A percentile compares a stretch with the other conserved stretches of the same genome.
phyloP scores from a whole-genome alignment of 106 monocot genomes.

The Dendrobium chrysotoxum region DNA sequence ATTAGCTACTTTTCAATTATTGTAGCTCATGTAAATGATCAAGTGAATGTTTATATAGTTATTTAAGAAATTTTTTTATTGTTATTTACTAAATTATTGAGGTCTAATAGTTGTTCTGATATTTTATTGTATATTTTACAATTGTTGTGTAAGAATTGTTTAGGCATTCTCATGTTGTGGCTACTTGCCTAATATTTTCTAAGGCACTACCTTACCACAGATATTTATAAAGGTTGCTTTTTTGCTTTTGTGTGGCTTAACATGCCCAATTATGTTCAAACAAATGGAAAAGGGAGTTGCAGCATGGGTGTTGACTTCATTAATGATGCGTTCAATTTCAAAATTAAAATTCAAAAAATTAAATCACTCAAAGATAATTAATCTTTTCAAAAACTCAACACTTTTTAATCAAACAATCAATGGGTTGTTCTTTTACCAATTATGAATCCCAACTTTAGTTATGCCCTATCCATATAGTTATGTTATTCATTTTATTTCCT shows the following conservation, averaged over 20 bases:
- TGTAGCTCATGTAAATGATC: background rate
- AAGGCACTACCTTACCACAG: background rate
- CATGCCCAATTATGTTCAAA: background rate
- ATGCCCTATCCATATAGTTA: too few species aligned
- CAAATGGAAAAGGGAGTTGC: slow-evolving; percentile 1
- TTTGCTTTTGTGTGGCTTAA: background rate
- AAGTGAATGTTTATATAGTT: too few species aligned
- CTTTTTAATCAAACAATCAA: too few species aligned
- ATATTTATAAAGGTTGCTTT: background rate
- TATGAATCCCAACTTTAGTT: background rate
- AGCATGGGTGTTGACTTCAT: too few species aligned
- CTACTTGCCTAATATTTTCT: background rate
- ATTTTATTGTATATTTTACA: background rate
- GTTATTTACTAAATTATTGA: background rate
- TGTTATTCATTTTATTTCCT: too few species aligned
- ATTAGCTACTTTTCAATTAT: background rate
- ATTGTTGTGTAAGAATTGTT: too few species aligned
- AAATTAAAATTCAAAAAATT: too few species aligned
- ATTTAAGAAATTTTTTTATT: background rate
- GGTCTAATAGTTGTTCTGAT: background rate
- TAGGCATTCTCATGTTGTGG: too few species aligned
- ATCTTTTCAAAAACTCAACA: too few species aligned
- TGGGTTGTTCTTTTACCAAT: background rate
- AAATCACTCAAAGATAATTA: too few species aligned
- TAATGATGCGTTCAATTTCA: too few species aligned